Conservation (phyloP, 345 rosid species). For the Eucalyptus regnans region DNA sequence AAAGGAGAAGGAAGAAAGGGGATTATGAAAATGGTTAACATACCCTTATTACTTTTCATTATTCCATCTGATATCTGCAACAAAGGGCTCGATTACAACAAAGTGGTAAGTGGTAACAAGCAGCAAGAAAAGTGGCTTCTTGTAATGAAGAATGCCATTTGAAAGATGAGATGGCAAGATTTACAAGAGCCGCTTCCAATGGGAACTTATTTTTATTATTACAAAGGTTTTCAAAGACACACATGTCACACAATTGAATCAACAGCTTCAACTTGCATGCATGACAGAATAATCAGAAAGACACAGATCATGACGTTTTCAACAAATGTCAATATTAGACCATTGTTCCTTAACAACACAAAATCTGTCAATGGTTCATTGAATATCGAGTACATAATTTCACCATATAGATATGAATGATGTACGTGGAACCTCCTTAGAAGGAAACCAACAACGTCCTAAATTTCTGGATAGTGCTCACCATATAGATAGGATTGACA, state of each 20-base stretch:
- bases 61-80: slow-evolving; percentile 60
- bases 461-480: neutral
- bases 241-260: neutral
- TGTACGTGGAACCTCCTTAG: neutral
- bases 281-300: neutral
- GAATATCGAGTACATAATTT: neutral
- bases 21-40: neutral
- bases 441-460: neutral
- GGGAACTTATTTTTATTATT: neutral
- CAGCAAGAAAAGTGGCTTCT: neutral
- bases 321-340: neutral
- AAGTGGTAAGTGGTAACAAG: neutral
- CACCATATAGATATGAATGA: neutral
- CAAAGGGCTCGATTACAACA: neutral
- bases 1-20: neutral
- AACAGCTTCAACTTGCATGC: neutral
- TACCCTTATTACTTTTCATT: slow-evolving; percentile 54
- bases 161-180: neutral
- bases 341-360: neutral
- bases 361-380: neutral
- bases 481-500: neutral
- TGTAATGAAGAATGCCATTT: neutral
- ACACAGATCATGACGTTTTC: neutral
- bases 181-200: neutral
- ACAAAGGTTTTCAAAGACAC: neutral